Evolutionary conservation across 768 basidiomycete species (phyloP), one percentile per base, ranked within the genome.

Genomic region (Boletus patriciae): DNA sequence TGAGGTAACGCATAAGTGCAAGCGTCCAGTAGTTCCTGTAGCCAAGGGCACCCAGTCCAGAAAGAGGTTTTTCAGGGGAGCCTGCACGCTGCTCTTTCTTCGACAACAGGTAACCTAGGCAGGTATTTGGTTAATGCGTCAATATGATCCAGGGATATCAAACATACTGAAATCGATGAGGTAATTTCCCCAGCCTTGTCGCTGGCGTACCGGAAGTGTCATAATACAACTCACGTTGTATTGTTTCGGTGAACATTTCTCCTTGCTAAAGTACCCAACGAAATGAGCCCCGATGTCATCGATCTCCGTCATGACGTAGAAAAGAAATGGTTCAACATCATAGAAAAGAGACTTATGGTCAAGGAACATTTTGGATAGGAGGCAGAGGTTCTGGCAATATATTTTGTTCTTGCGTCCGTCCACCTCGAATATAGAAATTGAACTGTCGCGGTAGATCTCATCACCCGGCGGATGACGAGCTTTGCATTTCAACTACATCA

Each of bases 321-420:
- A 99, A 45, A 99, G 77, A 74, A 99, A 99, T 0, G 97, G 97
- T 73, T 99, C 97, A 62, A 98, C 96, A 74, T 98, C 96, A 76
- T 98, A 98, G 74, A 98, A 98, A 48, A 98, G 83, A 18, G 95
- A 98, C 73, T 98, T 98, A 77, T 97, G 94, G 71, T 98, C 94
- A 63, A 98, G 83, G 74, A 98, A 98, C 95, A 98, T 98, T 74
- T 97, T 98, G 55, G 96, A 96, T 38, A 98, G 80, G 57, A 98
- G 79, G 73, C 96, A 98, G 27, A 99, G 82, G 72, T 99, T 98
- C 71, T 99, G 97, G 71, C 97, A 98, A 72, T 98, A 99, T 67
- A 98, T 98, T 91, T 98, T 99, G 80, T 96, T 98, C 77, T 94
- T 93, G 64, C 97, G 84, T 44, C 97, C 97, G 71, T 98, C 97